Percentiles rank a stretch among this genome's conserved stretches.
Conservation (phyloP, 305 asterid species). For the Fraxinus dipetala region DNA sequence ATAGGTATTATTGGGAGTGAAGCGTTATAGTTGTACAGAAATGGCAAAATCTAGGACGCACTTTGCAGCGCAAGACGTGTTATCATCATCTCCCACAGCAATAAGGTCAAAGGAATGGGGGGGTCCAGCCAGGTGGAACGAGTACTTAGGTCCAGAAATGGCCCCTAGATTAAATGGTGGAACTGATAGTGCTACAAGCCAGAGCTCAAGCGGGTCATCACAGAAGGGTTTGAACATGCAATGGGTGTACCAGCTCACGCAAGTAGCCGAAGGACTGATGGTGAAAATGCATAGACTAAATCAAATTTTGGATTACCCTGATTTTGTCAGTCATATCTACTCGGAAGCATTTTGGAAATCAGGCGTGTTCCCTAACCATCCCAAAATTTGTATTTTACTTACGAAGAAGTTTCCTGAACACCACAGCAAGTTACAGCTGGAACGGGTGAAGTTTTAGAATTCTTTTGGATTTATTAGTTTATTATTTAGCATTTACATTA, state of each 20-base stretch:
- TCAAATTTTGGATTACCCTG: slow-evolving; percentile 97
- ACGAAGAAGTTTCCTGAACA: slow-evolving; percentile 96
- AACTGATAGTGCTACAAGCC: slow-evolving; percentile 48
- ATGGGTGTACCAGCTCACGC: slow-evolving; percentile 94
- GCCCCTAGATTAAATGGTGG: slow-evolving; percentile 53
- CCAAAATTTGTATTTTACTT: slow-evolving; percentile 80
- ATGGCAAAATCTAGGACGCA: slow-evolving; percentile 77
- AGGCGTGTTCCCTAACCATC: slow-evolving; percentile 86
- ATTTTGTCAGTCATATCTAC: slow-evolving; percentile 64
- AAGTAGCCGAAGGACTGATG: slow-evolving; percentile 95
- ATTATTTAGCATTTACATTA: slow-evolving; percentile 12
- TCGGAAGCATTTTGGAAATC: slow-evolving; percentile 93
- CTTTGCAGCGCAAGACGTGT: slow-evolving; percentile 62
- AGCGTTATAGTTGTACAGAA: slow-evolving; percentile 24
- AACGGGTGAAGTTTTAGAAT: slow-evolving; percentile 60
- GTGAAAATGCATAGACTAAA: slow-evolving; percentile 87
- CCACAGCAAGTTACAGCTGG: slow-evolving; percentile 93
- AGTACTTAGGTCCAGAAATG: slow-evolving; percentile 78
- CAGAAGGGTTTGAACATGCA: slow-evolving; percentile 93
- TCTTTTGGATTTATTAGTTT: slow-evolving; percentile 11
- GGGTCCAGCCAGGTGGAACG: slow-evolving; percentile 92
- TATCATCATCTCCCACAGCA: slow-evolving; percentile 56
- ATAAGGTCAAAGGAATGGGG: slow-evolving; percentile 81
- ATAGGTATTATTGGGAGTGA: slow-evolving; percentile 30
- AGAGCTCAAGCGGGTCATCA: slow-evolving; percentile 47